Percentiles rank a stretch among this genome's conserved stretches.
Conservation (phyloP, 2,329 filamentous ascomycete species). For the Sarocladium brachiariae region DNA sequence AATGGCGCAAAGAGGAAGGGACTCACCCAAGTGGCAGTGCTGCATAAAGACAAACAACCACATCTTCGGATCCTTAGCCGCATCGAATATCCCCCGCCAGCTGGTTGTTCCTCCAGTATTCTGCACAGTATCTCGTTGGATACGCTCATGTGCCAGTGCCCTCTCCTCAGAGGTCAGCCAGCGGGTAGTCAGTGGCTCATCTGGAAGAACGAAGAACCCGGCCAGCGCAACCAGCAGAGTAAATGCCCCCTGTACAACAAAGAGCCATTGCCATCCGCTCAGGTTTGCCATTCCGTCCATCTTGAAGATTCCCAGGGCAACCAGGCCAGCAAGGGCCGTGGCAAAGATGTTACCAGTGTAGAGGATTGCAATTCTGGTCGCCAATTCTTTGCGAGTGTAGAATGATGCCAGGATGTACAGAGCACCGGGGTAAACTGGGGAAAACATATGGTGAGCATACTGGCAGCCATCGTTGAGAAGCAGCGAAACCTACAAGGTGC, state of each 20-base stretch:
- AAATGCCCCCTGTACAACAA: constrained; percentile 54
- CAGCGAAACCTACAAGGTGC: constrained; percentile 35
- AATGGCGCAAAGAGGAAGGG: not conserved
- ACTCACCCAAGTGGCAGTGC: constrained; percentile 8
- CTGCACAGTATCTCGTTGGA: constrained; percentile 34
- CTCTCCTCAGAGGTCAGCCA: constrained; percentile 35
- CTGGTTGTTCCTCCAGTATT: constrained; percentile 21
- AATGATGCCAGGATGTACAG: constrained; percentile 42
- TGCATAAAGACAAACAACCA: constrained; percentile 41
- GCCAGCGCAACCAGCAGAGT: constrained; percentile 14
- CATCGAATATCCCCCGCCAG: constrained; percentile 34
- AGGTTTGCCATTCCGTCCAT: constrained; percentile 15
- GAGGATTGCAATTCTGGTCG: constrained; percentile 35
- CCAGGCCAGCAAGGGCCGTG: constrained; percentile 34
- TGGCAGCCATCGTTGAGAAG: no score
- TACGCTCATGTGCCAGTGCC: constrained; percentile 28
- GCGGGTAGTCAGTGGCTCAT: constrained; percentile 33
- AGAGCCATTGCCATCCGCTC: constrained; percentile 26
- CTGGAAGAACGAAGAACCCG: constrained; percentile 17
- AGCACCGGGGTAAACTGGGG: constrained; percentile 44
- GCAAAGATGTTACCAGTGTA: constrained; percentile 33
- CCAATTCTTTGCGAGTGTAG: constrained; percentile 44
- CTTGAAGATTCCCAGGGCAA: constrained; percentile 34
- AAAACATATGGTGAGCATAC: no score
- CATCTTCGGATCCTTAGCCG: constrained; percentile 33